Evolutionary conservation across 495 filamentous ascomycete genomes (phyloP).

Genomic region (Penicillium lagena): DNA sequence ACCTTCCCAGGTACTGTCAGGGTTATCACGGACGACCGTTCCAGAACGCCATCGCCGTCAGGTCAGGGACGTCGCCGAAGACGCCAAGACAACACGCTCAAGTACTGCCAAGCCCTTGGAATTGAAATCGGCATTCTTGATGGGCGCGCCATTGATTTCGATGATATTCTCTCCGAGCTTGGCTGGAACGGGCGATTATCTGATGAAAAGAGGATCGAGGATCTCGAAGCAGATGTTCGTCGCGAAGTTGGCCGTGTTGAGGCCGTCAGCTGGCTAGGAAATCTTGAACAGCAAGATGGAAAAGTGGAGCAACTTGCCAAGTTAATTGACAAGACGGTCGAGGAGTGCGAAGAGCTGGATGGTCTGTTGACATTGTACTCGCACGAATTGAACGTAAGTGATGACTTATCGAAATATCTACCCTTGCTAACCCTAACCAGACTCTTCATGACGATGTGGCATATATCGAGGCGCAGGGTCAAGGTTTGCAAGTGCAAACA

Average conservation of each 20-base stretch:
- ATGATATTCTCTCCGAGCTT: slow-evolving; percentile 76
- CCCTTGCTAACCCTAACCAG: slow-evolving; percentile 44
- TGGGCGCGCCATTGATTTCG: slow-evolving; percentile 64
- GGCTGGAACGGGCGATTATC: slow-evolving; percentile 79
- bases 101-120: slow-evolving; percentile 71
- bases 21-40: slow-evolving; percentile 14
- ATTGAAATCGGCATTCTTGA: slow-evolving; percentile 66
- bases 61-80: slow-evolving; percentile 47
- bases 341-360: slow-evolving; percentile 93
- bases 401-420: background rate
- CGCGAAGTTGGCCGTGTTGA: slow-evolving; percentile 85
- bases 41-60: slow-evolving; percentile 33
- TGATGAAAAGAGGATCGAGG: slow-evolving; percentile 67
- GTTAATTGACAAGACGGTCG: slow-evolving; percentile 79
- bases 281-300: slow-evolving; percentile 84
- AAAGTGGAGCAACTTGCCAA: slow-evolving; percentile 74
- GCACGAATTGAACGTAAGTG: slow-evolving; percentile 83
- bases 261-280: slow-evolving; percentile 85
- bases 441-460: slow-evolving; percentile 92
- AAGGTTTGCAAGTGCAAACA: slow-evolving; percentile 93
- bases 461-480: slow-evolving; percentile 94
- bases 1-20: slow-evolving; percentile 14
- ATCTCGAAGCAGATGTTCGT: slow-evolving; percentile 74
- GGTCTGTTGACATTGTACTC: slow-evolving; percentile 88
- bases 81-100: slow-evolving; percentile 65